A percentile compares a stretch with the other conserved stretches of the same genome.
Evolutionary conservation across 1,139 yeast genomes (phyloP).

Genomic region (Trichomonascaceae sp.): DNA sequence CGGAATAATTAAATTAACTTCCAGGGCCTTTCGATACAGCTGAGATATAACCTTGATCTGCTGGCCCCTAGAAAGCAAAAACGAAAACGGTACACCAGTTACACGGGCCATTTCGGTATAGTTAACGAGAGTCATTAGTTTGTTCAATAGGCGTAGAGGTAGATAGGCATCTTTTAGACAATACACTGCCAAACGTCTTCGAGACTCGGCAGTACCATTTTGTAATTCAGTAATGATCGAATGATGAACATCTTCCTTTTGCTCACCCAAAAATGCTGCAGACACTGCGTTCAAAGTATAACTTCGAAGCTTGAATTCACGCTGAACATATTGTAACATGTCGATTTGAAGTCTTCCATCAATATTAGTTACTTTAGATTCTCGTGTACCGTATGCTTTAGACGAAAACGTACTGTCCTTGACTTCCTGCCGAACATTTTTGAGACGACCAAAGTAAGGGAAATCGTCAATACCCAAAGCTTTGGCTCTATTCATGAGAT

Average conservation of each 20-base stretch:
- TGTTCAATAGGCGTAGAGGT: constrained; percentile 81
- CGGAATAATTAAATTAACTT: constrained; percentile 83
- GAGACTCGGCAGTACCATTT: constrained; percentile 84
- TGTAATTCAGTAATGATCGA: constrained; percentile 93
- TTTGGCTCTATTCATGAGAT: constrained; percentile 77
- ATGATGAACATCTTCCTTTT: constrained; percentile 97
- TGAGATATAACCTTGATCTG: constrained; percentile 97
- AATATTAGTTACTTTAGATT: constrained; percentile 82
- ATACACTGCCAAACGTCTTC: constrained; percentile 93
- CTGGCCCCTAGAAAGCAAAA: constrained; percentile 84
- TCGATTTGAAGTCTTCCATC: constrained; percentile 97
- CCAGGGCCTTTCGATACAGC: constrained; percentile 82
- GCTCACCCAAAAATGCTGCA: constrained; percentile 89
- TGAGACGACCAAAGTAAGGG: constrained; percentile 82
- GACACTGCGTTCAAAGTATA: constrained; percentile 94
- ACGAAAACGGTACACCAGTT: constrained; percentile 96
- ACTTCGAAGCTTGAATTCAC: constrained; percentile 91
- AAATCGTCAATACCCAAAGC: constrained; percentile 63
- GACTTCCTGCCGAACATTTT: constrained; percentile 61
- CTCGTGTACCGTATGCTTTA: constrained; percentile 94
- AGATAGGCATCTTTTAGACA: constrained; percentile 95
- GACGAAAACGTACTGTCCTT: constrained; percentile 84
- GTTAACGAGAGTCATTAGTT: constrained; percentile 91
- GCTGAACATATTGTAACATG: constrained; percentile 82
- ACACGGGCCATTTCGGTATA: constrained; percentile 99